Conservation (phyloP, 176 grass and related monocot genomes). For the Oropetium thomaeum region DNA sequence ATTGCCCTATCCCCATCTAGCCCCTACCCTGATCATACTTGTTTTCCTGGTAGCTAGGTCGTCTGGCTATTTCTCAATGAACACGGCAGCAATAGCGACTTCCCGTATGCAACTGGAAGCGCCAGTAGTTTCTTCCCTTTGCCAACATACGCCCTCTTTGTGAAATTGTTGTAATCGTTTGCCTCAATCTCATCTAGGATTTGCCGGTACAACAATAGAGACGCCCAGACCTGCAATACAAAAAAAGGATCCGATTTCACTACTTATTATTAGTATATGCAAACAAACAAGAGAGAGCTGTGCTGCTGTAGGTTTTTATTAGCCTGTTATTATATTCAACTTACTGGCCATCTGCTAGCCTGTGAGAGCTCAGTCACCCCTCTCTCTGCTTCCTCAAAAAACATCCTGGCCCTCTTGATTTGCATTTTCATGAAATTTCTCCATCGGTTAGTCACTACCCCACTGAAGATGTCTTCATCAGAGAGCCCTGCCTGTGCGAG, state of each 20-base stretch:
- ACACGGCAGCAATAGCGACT: slow-evolving; percentile 43
- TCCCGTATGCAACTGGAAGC: slow-evolving; percentile 71
- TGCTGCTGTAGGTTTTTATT: too few relatives aligned
- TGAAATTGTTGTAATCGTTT: slow-evolving; percentile 95
- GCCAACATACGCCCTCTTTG: slow-evolving; percentile 80
- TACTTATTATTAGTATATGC: too few relatives aligned
- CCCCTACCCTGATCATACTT: slow-evolving; percentile 23
- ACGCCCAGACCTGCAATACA: slow-evolving; percentile 82
- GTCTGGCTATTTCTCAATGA: slow-evolving; percentile 40
- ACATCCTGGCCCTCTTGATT: slow-evolving; percentile 87
- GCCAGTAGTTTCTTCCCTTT: slow-evolving; percentile 83
- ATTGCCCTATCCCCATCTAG: slow-evolving; percentile 28
- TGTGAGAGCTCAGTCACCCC: slow-evolving; percentile 80
- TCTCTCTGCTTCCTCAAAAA: slow-evolving; percentile 76
- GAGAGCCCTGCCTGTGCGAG: slow-evolving; percentile 67
- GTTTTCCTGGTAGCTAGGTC: not conserved
- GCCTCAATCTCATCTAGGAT: slow-evolving; percentile 96
- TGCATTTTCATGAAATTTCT: slow-evolving; percentile 88
- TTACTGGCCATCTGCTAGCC: slow-evolving; percentile 96
- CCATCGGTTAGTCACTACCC: slow-evolving; percentile 66
- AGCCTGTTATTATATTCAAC: not conserved
- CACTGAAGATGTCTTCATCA: slow-evolving; percentile 80
- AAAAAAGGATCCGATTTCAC: not conserved
- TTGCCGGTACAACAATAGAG: slow-evolving; percentile 64
- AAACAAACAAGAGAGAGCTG: too few relatives aligned